Evolutionary conservation across 148 eudicot species (phyloP), one percentile per base, ranked within the genome.

Genomic region (Amaranthus cruentus): DNA sequence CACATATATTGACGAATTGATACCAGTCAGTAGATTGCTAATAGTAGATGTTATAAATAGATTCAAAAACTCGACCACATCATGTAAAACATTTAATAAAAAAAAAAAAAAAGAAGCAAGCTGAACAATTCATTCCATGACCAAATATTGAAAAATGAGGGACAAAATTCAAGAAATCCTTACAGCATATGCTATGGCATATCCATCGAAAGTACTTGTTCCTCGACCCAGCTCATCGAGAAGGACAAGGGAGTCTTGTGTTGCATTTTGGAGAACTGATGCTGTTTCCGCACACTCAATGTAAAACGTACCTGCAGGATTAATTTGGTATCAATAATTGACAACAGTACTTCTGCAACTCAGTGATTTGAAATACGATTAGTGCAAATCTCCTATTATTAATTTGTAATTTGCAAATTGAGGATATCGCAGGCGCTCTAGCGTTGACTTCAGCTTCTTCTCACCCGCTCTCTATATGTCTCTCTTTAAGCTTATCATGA

Each of bases 231-330:
- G 82, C 81, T 96, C 99, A 77, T 96, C 99, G 74, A 96, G 94
- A 74, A 96, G 86, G 58, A 96, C 99, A 65, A 96, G 91, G 50
- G 99, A 96, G 85, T 92, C 88, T 68, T 79, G 88, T 5, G 99
- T 88, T 38, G 99, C 97, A 79, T 89, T 90, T 83, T 84, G 89
- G 79, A 96, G 86, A 81, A 96, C 97, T 38, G 99, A 88, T 78
- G 99, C 99, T 66, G 99, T 96, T 84, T 96, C 99, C 57, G 94
- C 89, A 85, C 99, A 96, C 83, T 96, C 99, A 77, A 96, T 83
- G 58, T 90, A 85, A 80, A 96, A 96, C 42, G 99, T 95, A 81
- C 99, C 99, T 96, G 78, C 82, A 86, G 66, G 38, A 82, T 47
- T 57, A 46, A 50, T 66, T 66, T 7, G 54, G 44, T 44, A 50